These are phyloP conservation scores for Coprinopsis cinerea DNA, from an alignment of 768 basidiomycete species.

Conservation along the genomic window DNA sequence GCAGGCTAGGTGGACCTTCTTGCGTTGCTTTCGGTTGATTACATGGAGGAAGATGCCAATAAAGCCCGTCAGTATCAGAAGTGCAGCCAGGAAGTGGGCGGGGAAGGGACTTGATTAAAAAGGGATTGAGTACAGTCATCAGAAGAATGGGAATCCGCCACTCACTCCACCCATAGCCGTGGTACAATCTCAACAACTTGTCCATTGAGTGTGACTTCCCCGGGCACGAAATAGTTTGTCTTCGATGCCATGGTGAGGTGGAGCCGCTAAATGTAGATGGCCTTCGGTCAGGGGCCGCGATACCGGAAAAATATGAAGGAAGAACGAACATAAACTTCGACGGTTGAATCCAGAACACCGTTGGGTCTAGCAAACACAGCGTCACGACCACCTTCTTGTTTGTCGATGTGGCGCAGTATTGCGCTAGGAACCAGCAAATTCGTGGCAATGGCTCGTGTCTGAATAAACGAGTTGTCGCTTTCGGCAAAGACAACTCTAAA, in stretches of 20 bases:
- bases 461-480: constrained; percentile 38
- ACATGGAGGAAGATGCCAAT: constrained; percentile 44
- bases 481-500: constrained; percentile 39
- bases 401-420: constrained; percentile 47
- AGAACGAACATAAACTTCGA: constrained; percentile 42
- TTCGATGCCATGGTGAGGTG: constrained; percentile 54
- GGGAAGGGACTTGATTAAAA: constrained; percentile 40
- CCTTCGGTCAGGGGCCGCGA: constrained; percentile 2
- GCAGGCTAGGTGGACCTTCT: constrained; percentile 43
- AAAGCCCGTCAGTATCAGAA: constrained; percentile 44
- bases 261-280: constrained; percentile 32
- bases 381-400: constrained; percentile 33
- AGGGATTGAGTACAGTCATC: background rate
- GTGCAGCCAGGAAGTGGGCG: constrained; percentile 40
- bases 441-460: constrained; percentile 45
- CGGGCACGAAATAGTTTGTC: constrained; percentile 49
- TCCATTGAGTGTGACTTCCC: constrained; percentile 33
- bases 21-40: constrained; percentile 40
- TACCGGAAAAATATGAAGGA: background rate
- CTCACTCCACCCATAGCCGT: constrained; percentile 57
- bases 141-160: constrained; percentile 9
- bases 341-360: constrained; percentile 50
- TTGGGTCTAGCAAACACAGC: constrained; percentile 42
- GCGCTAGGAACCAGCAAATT: constrained; percentile 53
- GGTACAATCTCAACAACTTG: constrained; percentile 35